phyloP scores from a whole-genome alignment of 1,284 basidiomycete species.

The Ganoderma boninense region DNA sequence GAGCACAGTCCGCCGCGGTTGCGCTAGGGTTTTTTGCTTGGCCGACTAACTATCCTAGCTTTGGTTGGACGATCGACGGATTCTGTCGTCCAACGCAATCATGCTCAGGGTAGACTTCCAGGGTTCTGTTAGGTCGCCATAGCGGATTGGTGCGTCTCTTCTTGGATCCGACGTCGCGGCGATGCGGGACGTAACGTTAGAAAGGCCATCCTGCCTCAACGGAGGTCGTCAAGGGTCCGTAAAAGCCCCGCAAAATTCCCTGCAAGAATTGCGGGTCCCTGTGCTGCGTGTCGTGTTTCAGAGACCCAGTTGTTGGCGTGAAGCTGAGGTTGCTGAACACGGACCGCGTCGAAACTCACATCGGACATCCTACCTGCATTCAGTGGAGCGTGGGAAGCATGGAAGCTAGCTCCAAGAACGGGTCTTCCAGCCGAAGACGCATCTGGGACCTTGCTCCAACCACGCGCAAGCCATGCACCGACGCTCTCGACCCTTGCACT shows the following conservation, averaged over 20 bases:
- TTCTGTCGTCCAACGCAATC: not conserved
- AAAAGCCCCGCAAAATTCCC: not conserved
- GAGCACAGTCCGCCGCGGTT: not conserved
- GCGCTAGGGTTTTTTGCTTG: not conserved
- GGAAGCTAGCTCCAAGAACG: not conserved
- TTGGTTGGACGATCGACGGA: not conserved
- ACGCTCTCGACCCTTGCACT: not conserved
- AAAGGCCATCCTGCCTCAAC: not conserved
- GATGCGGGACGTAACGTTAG: not conserved
- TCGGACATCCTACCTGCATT: not conserved
- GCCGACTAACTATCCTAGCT: not conserved
- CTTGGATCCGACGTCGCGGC: not conserved
- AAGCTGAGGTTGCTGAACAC: not conserved
- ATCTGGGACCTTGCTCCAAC: not conserved
- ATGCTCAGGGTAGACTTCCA: not conserved
- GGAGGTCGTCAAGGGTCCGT: slow-evolving; percentile 4
- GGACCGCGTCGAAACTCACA: not conserved
- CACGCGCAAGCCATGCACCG: not conserved
- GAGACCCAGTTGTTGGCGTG: not conserved
- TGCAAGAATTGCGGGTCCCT: not conserved
- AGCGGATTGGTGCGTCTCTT: not conserved
- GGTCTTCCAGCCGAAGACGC: not conserved
- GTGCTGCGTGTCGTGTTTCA: not conserved
- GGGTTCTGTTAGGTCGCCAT: not conserved
- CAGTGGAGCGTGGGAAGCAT: slow-evolving; percentile 4